phyloP scores from a whole-genome alignment of 1,284 basidiomycete genomes.

The Cutaneotrichosporon spelunceum region DNA sequence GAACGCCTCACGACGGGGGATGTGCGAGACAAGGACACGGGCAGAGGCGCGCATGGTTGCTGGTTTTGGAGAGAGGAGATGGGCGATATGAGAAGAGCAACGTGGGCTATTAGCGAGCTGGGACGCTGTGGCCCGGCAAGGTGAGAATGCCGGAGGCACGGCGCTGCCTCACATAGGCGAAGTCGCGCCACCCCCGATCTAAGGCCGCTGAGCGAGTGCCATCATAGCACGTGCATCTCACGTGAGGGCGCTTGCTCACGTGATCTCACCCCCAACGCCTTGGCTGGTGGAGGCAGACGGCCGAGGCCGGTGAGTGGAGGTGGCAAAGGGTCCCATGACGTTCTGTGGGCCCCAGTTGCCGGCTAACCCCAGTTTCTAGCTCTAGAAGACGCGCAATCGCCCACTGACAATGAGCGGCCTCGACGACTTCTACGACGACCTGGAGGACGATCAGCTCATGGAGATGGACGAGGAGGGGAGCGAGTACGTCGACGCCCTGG shows the following conservation, averaged over 20 bases:
- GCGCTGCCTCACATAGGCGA: neutral
- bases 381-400: neutral
- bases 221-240: too few relatives aligned
- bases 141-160: neutral
- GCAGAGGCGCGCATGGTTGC: slow-evolving; percentile 16
- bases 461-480: slow-evolving; percentile 24
- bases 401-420: neutral
- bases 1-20: slow-evolving; percentile 35
- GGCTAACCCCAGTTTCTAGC: neutral
- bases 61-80: slow-evolving; percentile 6
- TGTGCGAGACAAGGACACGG: slow-evolving; percentile 16
- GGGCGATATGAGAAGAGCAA: neutral
- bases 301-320: slow-evolving; percentile 2
- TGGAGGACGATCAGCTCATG: slow-evolving; percentile 21
- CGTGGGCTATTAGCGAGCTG: slow-evolving; percentile 2
- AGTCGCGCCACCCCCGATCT: neutral
- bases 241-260: too few relatives aligned
- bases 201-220: neutral
- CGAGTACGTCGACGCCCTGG: slow-evolving; percentile 22
- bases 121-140: neutral
- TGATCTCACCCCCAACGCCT: too few relatives aligned
- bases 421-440: slow-evolving; percentile 11
- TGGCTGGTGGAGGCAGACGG: too few relatives aligned
- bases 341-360: neutral
- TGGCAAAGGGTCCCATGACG: slow-evolving; percentile 5